A percentile compares a stretch with the other conserved stretches of the same genome.
Conservation (phyloP, 2,329 filamentous ascomycete genomes). For the Fusarium dimerum region DNA sequence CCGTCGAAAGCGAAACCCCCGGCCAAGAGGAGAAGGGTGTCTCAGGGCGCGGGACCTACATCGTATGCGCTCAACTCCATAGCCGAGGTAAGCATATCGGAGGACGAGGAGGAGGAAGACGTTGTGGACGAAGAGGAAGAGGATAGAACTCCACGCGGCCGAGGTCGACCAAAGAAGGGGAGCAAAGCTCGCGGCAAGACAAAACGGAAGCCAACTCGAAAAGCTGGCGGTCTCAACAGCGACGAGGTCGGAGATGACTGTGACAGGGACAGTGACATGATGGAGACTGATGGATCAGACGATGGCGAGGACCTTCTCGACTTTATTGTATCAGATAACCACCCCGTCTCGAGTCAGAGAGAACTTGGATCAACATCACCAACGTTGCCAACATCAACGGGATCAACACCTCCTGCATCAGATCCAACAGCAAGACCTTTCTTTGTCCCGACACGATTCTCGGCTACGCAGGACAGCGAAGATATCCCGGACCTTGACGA, state of each 20-base stretch:
- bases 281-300: conserved; percentile 49
- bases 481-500: conserved; percentile 39
- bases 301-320: conserved; percentile 52
- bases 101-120: conserved; percentile 16
- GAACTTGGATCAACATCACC: conserved; percentile 34
- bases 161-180: conserved; percentile 19
- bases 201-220: conserved; percentile 24
- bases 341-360: conserved; percentile 38
- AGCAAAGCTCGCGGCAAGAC: conserved; percentile 20
- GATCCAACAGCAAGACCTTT: conserved; percentile 32
- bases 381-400: conserved; percentile 27
- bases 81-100: conserved; percentile 16
- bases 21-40: conserved; percentile 25
- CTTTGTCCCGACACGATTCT: conserved; percentile 41
- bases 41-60: conserved; percentile 6
- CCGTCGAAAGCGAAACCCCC: conserved; percentile 14
- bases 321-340: conserved; percentile 58
- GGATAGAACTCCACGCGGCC: conserved; percentile 6
- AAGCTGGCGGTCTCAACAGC: conserved; percentile 38
- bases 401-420: conserved; percentile 21
- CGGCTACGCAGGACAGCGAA: conserved; percentile 44
- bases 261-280: conserved; percentile 48
- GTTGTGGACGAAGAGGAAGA: conserved; percentile 20
- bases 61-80: conserved; percentile 14
- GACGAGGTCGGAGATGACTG: conserved; percentile 56